Evolutionary conservation across 129 eudicot genomes (phyloP).

Genomic region (Rutidosis leptorrhynchoides): DNA sequence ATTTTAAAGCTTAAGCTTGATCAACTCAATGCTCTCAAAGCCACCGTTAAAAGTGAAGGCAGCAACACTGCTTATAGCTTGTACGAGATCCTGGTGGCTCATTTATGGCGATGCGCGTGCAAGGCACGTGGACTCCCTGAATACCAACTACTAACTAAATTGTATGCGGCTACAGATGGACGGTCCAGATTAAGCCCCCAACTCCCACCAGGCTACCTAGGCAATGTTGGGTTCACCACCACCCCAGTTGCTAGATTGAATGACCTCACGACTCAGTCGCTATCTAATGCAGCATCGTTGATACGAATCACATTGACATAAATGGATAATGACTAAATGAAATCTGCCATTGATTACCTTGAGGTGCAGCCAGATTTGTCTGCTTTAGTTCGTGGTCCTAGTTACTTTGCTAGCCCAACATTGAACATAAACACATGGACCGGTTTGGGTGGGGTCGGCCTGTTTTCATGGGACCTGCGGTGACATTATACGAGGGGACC

Average conservation of each 20-base stretch:
- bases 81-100: constrained; percentile 53
- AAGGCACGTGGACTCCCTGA: constrained; percentile 53
- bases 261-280: constrained; percentile 37
- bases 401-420: constrained; percentile 54
- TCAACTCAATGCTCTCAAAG: constrained; percentile 47
- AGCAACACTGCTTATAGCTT: constrained; percentile 38
- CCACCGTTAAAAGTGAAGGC: constrained; percentile 35
- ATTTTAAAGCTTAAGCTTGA: constrained; percentile 50
- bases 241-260: constrained; percentile 41
- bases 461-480: constrained; percentile 49
- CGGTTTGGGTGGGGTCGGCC: constrained; percentile 76
- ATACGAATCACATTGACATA: constrained; percentile 43
- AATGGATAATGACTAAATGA: constrained; percentile 54
- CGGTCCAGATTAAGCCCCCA: constrained; percentile 48
- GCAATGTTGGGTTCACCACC: constrained; percentile 60
- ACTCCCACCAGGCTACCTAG: constrained; percentile 57
- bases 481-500: constrained; percentile 52
- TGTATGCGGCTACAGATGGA: constrained; percentile 58
- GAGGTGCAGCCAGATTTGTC: constrained; percentile 45
- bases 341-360: constrained; percentile 58
- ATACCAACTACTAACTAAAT: constrained; percentile 46
- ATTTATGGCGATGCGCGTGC: constrained; percentile 68
- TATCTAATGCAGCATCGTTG: constrained; percentile 38
- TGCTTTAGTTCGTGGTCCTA: constrained; percentile 46
- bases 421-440: constrained; percentile 58